Conservation (phyloP, 1,284 basidiomycete species). For the Porogramme epimiltina region DNA sequence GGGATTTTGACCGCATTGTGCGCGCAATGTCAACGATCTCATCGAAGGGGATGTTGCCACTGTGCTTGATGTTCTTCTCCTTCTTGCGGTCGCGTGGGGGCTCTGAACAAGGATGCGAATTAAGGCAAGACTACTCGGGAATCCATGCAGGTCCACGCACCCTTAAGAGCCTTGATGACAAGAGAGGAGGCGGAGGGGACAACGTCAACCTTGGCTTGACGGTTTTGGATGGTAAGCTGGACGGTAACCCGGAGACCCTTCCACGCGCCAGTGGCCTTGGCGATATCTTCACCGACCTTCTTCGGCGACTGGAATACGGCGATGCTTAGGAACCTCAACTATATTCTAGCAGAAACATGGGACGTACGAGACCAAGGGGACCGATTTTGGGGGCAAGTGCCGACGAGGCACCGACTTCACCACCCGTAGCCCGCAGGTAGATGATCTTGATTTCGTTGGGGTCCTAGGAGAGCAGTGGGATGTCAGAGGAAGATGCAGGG, state of each 20-base stretch:
- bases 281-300: constrained; percentile 99
- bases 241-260: constrained; percentile 99
- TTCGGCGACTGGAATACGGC: constrained; percentile 83
- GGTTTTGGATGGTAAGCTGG: constrained; percentile 99
- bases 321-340: constrained; percentile 3
- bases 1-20: constrained; percentile 95
- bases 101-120: constrained; percentile 52
- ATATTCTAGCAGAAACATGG: neutral
- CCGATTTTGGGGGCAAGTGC: constrained; percentile 99
- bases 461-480: constrained; percentile 53
- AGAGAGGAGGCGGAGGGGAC: constrained; percentile 98
- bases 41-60: constrained; percentile 93
- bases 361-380: constrained; percentile 96
- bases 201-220: constrained; percentile 96
- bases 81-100: constrained; percentile 99
- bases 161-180: constrained; percentile 98
- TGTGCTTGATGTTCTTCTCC: constrained; percentile 99
- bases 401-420: constrained; percentile 99
- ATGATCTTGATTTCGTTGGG: constrained; percentile 98
- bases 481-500: neutral
- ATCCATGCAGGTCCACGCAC: constrained; percentile 44
- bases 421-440: constrained; percentile 98
- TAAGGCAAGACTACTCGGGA: neutral
- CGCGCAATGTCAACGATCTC: constrained; percentile 96
- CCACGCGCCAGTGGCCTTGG: constrained; percentile 98